Conservation (phyloP, 306 rosid species). For the Castanea crenata region DNA sequence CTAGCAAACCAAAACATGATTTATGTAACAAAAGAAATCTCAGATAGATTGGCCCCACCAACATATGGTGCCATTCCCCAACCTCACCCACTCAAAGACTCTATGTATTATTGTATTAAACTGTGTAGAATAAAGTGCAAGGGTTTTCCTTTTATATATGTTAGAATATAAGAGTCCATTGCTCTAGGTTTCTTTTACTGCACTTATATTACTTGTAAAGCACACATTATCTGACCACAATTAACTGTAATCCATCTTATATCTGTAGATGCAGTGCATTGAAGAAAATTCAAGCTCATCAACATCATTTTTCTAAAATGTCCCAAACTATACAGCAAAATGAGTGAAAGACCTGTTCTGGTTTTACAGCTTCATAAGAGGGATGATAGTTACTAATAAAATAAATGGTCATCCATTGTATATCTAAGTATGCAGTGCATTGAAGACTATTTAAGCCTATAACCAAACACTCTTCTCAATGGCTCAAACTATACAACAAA, state of each 20-base stretch:
- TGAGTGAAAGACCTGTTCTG: background rate
- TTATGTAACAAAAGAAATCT: conserved; percentile 14
- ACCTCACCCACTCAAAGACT: conserved; percentile 1
- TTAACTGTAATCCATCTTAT: background rate
- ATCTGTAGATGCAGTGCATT: background rate
- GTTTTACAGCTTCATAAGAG: background rate
- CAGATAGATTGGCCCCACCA: background rate
- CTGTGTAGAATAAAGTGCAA: no score
- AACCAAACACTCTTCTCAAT: conserved; percentile 6
- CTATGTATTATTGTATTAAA: no score
- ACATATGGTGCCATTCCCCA: conserved; percentile 10
- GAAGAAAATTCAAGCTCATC: background rate
- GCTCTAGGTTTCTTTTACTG: no score
- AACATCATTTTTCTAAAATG: background rate
- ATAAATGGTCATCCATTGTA: background rate
- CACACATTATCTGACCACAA: no score
- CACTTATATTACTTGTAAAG: no score
- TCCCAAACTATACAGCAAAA: background rate
- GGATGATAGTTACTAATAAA: background rate
- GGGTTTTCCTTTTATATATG: no score
- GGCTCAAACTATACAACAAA: conserved; percentile 14
- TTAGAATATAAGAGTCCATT: no score
- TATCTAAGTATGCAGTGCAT: background rate
- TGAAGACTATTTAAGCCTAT: background rate
- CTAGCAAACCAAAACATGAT: conserved; percentile 4